Evolutionary conservation across 768 basidiomycete genomes (phyloP).

Genomic region (Galerina marginata): DNA sequence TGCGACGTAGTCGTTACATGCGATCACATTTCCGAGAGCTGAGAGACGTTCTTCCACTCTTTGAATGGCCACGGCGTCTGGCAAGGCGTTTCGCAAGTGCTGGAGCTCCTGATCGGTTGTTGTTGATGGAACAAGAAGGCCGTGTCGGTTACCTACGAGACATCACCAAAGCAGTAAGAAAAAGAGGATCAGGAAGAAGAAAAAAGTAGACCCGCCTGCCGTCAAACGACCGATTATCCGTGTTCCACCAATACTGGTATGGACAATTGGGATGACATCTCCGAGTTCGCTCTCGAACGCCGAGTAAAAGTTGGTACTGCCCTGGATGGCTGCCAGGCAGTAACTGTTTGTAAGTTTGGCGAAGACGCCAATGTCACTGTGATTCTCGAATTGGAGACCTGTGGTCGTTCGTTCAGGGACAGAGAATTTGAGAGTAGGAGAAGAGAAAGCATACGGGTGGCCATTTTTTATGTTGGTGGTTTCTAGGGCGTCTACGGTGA

Average conservation of each 20-base stretch:
- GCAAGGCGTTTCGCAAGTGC: constrained; percentile 94
- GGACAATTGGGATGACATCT: constrained; percentile 94
- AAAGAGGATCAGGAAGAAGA: not conserved
- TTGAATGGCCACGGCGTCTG: constrained; percentile 92
- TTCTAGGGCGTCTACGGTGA: constrained; percentile 3
- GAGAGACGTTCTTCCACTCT: constrained; percentile 96
- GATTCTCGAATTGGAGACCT: constrained; percentile 95
- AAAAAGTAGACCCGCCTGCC: constrained; percentile 63
- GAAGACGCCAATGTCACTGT: constrained; percentile 95
- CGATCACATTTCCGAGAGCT: constrained; percentile 97
- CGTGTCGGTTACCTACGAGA: constrained; percentile 89
- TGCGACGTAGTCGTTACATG: constrained; percentile 98
- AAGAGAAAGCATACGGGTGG: constrained; percentile 46
- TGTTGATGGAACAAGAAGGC: constrained; percentile 92
- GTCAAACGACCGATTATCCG: constrained; percentile 93
- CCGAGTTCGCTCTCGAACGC: constrained; percentile 90
- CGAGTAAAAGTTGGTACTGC: constrained; percentile 97
- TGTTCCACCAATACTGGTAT: constrained; percentile 94
- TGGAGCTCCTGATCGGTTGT: constrained; percentile 99
- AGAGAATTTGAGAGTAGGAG: constrained; percentile 8
- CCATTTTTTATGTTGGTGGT: constrained; percentile 38
- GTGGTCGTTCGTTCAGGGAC: constrained; percentile 21
- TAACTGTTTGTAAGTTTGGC: constrained; percentile 97
- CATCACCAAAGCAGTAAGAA: not conserved
- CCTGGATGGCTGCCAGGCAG: constrained; percentile 92